phyloP scores from a whole-genome alignment of 768 basidiomycete species.

The Rhizopogon salebrosus region DNA sequence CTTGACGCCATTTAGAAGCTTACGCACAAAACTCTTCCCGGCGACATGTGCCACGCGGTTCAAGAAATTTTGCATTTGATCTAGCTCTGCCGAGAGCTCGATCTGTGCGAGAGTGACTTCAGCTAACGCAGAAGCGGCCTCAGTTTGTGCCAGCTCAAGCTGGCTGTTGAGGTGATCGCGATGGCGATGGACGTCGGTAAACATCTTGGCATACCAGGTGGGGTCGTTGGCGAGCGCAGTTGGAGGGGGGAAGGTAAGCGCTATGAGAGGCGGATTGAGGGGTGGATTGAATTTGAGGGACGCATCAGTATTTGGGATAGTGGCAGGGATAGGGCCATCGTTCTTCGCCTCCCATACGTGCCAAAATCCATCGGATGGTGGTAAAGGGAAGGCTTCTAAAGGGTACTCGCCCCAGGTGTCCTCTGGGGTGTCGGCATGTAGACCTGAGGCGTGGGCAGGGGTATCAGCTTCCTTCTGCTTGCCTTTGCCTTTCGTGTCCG shows the following conservation, averaged over 20 bases:
- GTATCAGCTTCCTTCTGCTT: neutral
- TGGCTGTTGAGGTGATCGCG: conserved; percentile 14
- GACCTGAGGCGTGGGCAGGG: neutral
- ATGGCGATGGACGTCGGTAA: conserved; percentile 21
- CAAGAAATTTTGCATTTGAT: conserved; percentile 20
- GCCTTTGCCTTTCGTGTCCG: conserved; percentile 3
- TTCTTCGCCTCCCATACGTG: conserved; percentile 13
- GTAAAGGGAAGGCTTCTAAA: conserved; percentile 22
- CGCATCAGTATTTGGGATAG: neutral
- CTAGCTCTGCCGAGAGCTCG: conserved; percentile 20
- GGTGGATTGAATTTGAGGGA: neutral
- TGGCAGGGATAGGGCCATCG: neutral
- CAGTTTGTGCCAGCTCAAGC: conserved; percentile 11
- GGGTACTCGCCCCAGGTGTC: conserved; percentile 17
- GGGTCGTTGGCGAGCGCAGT: conserved; percentile 22
- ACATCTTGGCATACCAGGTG: conserved; percentile 22
- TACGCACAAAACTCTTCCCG: conserved; percentile 22
- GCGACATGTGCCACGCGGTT: conserved; percentile 19
- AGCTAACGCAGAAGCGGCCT: conserved; percentile 17
- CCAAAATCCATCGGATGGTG: conserved; percentile 22
- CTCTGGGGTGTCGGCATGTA: neutral
- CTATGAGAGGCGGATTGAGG: conserved; percentile 24
- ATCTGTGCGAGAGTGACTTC: conserved; percentile 23
- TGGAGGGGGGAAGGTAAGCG: conserved; percentile 22
- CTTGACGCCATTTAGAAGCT: conserved; percentile 16